Percentiles rank a stretch among this genome's conserved stretches.
Evolutionary conservation across 2,329 filamentous ascomycete species (phyloP).

Genomic region (Fusarium virguliforme): DNA sequence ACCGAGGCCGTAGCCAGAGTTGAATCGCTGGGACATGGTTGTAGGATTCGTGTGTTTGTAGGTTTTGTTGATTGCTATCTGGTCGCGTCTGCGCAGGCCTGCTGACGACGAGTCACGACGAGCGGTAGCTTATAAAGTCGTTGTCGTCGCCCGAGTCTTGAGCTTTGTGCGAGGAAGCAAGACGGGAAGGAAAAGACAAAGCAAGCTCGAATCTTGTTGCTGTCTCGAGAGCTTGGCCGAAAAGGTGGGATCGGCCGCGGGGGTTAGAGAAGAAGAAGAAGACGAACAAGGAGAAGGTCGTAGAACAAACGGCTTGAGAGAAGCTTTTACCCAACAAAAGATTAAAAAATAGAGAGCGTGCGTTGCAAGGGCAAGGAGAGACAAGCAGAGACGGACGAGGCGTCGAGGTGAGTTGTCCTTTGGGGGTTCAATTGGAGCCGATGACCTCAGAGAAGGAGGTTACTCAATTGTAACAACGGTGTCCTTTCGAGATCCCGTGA

Average conservation of each 20-base stretch:
- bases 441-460: conserved; percentile 52
- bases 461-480: conserved; percentile 54
- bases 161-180: conserved; percentile 14
- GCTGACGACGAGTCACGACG: conserved; percentile 46
- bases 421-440: conserved; percentile 50
- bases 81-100: conserved; percentile 47
- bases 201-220: conserved; percentile 13
- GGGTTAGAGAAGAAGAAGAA: not conserved
- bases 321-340: conserved; percentile 30
- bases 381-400: conserved; percentile 35
- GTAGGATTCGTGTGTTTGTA: conserved; percentile 11
- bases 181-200: conserved; percentile 27
- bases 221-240: conserved; percentile 12
- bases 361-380: conserved; percentile 41
- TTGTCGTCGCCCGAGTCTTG: conserved; percentile 18
- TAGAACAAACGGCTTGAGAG: conserved; percentile 20
- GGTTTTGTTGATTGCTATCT: conserved; percentile 22
- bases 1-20: conserved; percentile 87
- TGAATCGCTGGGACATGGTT: conserved; percentile 69
- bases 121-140: conserved; percentile 14
- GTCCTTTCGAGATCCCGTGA: conserved; percentile 60
- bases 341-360: conserved; percentile 33
- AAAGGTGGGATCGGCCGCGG: conserved; percentile 29
- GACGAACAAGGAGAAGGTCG: conserved; percentile 11
- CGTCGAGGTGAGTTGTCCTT: conserved; percentile 48